A percentile compares a stretch with the other conserved stretches of the same genome.
These are phyloP conservation scores for Aspergillus haitiensis DNA, from an alignment of 495 filamentous ascomycete genomes.

Conservation along the genomic window DNA sequence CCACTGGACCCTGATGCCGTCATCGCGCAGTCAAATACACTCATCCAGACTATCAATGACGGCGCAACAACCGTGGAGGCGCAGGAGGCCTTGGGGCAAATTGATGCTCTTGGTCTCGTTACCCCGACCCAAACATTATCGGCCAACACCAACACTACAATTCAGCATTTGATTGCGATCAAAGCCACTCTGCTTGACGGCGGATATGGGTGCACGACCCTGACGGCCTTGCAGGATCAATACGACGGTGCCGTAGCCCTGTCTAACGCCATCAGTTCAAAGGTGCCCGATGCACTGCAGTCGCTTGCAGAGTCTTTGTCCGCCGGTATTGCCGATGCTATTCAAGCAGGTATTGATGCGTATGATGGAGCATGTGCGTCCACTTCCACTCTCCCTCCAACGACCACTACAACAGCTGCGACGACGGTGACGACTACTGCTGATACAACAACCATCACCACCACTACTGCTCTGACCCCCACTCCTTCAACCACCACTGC, in stretches of 20 bases:
- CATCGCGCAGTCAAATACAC: conserved; percentile 1
- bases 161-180: conserved; percentile 34
- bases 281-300: conserved; percentile 31
- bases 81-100: conserved; percentile 22
- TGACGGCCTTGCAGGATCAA: conserved; percentile 25
- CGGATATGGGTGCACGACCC: conserved; percentile 26
- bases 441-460: conserved; percentile 3
- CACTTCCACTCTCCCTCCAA: conserved; percentile 8
- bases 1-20: neutral
- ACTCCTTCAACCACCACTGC: neutral
- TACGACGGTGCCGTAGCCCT: conserved; percentile 31
- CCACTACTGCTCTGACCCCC: conserved; percentile 2
- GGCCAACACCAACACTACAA: conserved; percentile 27
- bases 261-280: conserved; percentile 28
- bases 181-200: conserved; percentile 34
- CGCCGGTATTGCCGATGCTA: conserved; percentile 29
- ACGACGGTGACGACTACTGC: conserved; percentile 3
- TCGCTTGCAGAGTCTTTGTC: conserved; percentile 27
- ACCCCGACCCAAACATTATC: conserved; percentile 31
- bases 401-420: conserved; percentile 2
- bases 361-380: conserved; percentile 13
- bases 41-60: neutral
- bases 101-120: conserved; percentile 33
- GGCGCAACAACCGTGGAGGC: conserved; percentile 21
- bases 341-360: conserved; percentile 28